Percentiles rank a stretch among this genome's conserved stretches.
phyloP scores from a whole-genome alignment of 2,329 filamentous ascomycete species.

The Colletotrichum lini region DNA sequence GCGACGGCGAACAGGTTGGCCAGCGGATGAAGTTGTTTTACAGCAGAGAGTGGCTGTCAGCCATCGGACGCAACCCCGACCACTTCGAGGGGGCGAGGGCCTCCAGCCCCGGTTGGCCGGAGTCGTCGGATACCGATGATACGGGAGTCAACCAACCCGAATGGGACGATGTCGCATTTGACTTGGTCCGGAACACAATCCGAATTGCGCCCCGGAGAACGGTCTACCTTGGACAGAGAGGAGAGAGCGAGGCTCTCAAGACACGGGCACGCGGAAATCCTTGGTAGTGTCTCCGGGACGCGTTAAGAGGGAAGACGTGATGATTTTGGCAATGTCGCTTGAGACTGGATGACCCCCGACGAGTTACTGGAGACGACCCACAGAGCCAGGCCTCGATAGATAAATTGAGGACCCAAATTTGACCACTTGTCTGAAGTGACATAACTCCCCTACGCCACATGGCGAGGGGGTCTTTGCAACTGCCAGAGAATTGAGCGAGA shows the following conservation, averaged over 20 bases:
- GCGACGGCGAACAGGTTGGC: neutral
- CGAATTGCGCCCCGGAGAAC: slow-evolving; percentile 12
- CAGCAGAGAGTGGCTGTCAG: slow-evolving; percentile 18
- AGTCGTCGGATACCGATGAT: neutral
- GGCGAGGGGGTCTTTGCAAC: neutral
- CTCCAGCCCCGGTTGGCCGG: neutral
- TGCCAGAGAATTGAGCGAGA: neutral
- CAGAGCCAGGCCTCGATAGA: slow-evolving; percentile 5
- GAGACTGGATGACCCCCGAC: slow-evolving; percentile 21
- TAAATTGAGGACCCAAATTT: neutral
- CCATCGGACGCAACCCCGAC: slow-evolving; percentile 3
- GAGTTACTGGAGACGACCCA: slow-evolving; percentile 14
- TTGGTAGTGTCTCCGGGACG: neutral
- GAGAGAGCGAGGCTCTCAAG: neutral
- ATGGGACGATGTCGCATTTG: slow-evolving; percentile 1
- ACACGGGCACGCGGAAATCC: neutral
- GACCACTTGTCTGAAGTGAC: neutral
- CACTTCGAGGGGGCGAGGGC: neutral
- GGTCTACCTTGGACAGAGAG: neutral
- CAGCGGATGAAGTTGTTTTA: slow-evolving; percentile 6
- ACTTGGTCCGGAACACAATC: neutral
- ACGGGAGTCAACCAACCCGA: neutral
- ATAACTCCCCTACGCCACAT: neutral
- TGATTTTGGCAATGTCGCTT: slow-evolving; percentile 1
- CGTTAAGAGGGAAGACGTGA: slow-evolving; percentile 10